Percentiles rank a stretch among this genome's conserved stretches.
phyloP scores from a whole-genome alignment of 768 basidiomycete species.

The Fistulinella prunicolor region DNA sequence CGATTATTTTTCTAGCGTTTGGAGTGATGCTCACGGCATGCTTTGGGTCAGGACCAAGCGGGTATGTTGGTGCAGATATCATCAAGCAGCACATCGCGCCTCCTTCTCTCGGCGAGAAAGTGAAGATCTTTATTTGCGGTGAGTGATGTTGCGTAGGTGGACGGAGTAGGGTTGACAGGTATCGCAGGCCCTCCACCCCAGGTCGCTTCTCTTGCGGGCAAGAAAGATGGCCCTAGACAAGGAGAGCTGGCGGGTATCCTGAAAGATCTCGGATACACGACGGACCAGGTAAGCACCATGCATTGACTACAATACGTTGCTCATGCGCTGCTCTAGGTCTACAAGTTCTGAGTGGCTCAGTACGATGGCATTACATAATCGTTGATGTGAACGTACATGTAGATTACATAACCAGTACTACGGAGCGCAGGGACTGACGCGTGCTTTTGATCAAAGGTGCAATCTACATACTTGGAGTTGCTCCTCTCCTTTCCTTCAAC shows the following conservation, averaged over 20 bases:
- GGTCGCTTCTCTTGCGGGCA: conserved; percentile 83
- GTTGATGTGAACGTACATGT: conserved; percentile 6
- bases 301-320: neutral
- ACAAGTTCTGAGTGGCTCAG: conserved; percentile 39
- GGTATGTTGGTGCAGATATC: conserved; percentile 71
- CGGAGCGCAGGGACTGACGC: conserved; percentile 23
- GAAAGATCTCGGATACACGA: conserved; percentile 81
- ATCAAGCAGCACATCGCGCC: conserved; percentile 72
- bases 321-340: conserved; percentile 31
- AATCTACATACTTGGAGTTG: too few species aligned
- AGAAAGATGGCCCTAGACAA: conserved; percentile 83
- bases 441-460: conserved; percentile 26
- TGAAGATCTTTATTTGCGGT: conserved; percentile 91
- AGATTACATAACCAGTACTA: conserved; percentile 29
- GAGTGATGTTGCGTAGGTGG: conserved; percentile 22
- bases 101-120: conserved; percentile 64
- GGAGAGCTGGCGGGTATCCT: conserved; percentile 80
- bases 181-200: conserved; percentile 73
- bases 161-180: neutral
- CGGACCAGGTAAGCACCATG: conserved; percentile 65
- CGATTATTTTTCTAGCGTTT: neutral
- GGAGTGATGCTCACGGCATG: conserved; percentile 3
- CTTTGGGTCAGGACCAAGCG: conserved; percentile 50
- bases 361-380: neutral
- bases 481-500: neutral